Base-by-base conservation (phyloP, 306 rosid genomes). In the Abrus precatorius region DNA sequence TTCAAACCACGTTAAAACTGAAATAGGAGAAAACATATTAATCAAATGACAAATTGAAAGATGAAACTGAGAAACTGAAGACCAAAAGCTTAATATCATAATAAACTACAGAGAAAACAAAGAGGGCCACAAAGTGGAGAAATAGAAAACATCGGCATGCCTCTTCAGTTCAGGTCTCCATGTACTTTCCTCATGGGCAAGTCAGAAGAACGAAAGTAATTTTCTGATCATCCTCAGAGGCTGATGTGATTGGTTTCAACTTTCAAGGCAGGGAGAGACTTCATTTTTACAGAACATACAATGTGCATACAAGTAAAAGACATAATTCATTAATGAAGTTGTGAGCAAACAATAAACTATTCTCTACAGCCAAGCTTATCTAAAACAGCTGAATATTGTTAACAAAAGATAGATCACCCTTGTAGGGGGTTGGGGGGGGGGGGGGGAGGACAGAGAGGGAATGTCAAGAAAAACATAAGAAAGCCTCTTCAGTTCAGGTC, bases 401-500 rank as follows among this genome's bases (percentile, higher is more conserved):
- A 67, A 68, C 40, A 2, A 36, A 36, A 44, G 48, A 5, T 44
- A 20, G 20, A 20, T 20, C 20, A 20, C 20, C 20, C 0, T 20
- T 20, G 20, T 20, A 20, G 20, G 20, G 20, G 20, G 20, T 20
- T 0, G 20, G 20, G 20, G 20, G 20, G 20, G 20, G 20, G 20
- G 20, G 0, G 20, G 20, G 20, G 20, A 0, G 20, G 20, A 20
- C 28, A 77, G 38, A 41, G 3, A 12, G 1, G 1, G 48, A 1
- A 6, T 12, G 0, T 11, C 1, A 14, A 54, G 5, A 9, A 3
- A 54, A 14, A 6, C 20, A 11, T 28, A 13, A 27, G 2, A 12
- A 41, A 43, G 87, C 72, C 85, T 85, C 93, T 50, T 87, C 89
- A 89, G 93, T 85, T 89, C 91, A 89, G 89, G 88, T 89, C 91